Conservation (phyloP, 306 rosid species). For the Quercus agrifolia region DNA sequence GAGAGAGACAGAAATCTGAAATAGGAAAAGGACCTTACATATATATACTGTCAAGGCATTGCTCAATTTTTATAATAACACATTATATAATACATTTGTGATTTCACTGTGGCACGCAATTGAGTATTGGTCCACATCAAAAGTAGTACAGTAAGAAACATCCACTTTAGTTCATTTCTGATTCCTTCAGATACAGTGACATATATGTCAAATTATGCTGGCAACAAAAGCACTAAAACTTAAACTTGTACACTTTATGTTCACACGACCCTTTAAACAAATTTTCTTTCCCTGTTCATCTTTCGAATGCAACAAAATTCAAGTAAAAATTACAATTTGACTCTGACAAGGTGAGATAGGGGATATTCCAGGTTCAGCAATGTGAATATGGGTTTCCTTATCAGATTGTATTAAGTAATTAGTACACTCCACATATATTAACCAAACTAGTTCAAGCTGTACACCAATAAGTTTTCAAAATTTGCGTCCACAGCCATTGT, state of each 20-base stretch:
- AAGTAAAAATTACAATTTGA: background rate
- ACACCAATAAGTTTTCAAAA: no score
- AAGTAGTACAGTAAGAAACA: background rate
- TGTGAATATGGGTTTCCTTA: background rate
- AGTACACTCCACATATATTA: background rate
- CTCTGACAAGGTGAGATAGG: background rate
- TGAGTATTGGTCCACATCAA: background rate
- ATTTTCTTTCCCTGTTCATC: background rate
- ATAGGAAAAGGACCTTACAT: background rate
- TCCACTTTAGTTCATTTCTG: background rate
- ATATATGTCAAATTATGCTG: background rate
- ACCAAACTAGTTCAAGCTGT: background rate
- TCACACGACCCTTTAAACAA: background rate
- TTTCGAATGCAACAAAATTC: background rate
- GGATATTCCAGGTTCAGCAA: no score
- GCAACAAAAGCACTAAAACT: background rate
- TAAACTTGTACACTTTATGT: background rate
- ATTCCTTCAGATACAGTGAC: background rate
- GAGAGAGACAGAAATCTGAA: background rate
- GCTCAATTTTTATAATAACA: conserved; percentile 22
- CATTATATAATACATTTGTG: conserved; percentile 10
- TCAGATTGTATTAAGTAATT: background rate
- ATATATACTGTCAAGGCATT: background rate
- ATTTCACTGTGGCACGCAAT: conserved; percentile 11
- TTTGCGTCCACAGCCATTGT: no score